Evolutionary conservation across 2,329 filamentous ascomycete species (phyloP).

Genomic region (Fusarium cicatricum): DNA sequence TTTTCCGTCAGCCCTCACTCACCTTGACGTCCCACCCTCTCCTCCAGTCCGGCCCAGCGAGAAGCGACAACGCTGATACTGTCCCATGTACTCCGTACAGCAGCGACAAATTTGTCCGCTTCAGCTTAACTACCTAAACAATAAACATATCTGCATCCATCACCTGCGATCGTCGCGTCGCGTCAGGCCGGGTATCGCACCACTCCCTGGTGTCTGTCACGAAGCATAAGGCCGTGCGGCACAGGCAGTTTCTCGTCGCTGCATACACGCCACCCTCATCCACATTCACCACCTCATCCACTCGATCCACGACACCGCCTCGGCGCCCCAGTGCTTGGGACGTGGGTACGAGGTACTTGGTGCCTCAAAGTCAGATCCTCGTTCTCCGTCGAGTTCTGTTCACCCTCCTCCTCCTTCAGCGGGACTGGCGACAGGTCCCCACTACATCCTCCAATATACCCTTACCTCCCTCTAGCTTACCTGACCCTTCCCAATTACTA

Average conservation of each 20-base stretch:
- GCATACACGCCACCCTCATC: constrained; percentile 32
- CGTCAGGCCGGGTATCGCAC: constrained; percentile 27
- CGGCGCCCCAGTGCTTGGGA: constrained; percentile 38
- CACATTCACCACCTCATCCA: constrained; percentile 32
- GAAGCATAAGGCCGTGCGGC: constrained; percentile 32
- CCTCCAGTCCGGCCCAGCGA: background rate
- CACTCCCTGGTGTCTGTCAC: constrained; percentile 29
- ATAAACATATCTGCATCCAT: constrained; percentile 33
- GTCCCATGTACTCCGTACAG: too few species aligned
- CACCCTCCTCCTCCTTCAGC: too few species aligned
- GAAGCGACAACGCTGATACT: background rate
- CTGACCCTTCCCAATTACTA: constrained; percentile 38
- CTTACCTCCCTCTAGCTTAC: constrained; percentile 36
- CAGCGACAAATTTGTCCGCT: background rate
- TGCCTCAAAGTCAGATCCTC: constrained; percentile 32
- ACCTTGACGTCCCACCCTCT: background rate
- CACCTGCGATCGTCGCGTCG: constrained; percentile 31
- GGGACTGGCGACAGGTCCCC: constrained; percentile 39
- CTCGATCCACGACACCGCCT: constrained; percentile 44
- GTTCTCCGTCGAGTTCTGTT: constrained; percentile 32
- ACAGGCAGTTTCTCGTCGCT: constrained; percentile 22
- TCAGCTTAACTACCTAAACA: constrained; percentile 16
- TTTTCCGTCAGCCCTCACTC: too few species aligned
- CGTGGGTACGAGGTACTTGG: constrained; percentile 37
- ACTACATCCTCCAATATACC: constrained; percentile 40